Base-by-base conservation (phyloP, 2,329 filamentous ascomycete species). In the Alternaria viburni region DNA sequence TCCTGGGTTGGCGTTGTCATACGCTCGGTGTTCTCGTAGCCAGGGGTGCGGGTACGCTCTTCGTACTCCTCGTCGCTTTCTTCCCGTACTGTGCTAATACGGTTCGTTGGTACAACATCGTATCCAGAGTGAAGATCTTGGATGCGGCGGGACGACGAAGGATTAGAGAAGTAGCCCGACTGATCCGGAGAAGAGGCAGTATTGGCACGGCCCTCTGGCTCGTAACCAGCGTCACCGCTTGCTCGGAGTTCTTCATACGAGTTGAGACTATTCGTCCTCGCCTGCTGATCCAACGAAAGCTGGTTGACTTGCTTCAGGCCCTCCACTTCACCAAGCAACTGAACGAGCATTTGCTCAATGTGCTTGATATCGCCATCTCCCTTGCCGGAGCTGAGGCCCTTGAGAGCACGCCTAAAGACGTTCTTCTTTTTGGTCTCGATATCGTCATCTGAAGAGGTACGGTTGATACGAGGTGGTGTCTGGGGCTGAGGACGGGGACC, bases 391-490 rank as follows among this genome's bases (percentile, higher is more conserved):
- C 93, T 93, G 54, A 99, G 84, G 4, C 94, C 94, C 77, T 96
- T 95, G 54, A 99, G 85, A n/a, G 96, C 96, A 66, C 95, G 90
- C 73, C 91, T 92, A 83, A 98, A 96, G n/a, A 99, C 88, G 76
- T 93, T 97, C 81, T 93, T 92, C 77, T 93, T 93, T 87, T 97
- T 97, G 47, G 87, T 85, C 21, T 90, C 85, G 44, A 85, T 74
- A 49, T 90, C 88, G 17, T 87, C 86, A 9, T 87, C 84, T 12
- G 78, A 77, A 23, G 81, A 83, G 62, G 84, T 84, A 44, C 83
- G 83, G 61, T 82, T 81, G 43, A 87, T 89, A 62, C 91, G 87
- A 23, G 90, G 83, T 11, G 84, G 84, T 43, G 65, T 70, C 47
- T 71, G 63, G 52, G 88, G 87, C 75, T 92, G 91, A 28, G 95